Evolutionary conservation across 441 rosid species (phyloP), one percentile per base, ranked within the genome.

Genomic region (Pelargonium fulgidum): DNA sequence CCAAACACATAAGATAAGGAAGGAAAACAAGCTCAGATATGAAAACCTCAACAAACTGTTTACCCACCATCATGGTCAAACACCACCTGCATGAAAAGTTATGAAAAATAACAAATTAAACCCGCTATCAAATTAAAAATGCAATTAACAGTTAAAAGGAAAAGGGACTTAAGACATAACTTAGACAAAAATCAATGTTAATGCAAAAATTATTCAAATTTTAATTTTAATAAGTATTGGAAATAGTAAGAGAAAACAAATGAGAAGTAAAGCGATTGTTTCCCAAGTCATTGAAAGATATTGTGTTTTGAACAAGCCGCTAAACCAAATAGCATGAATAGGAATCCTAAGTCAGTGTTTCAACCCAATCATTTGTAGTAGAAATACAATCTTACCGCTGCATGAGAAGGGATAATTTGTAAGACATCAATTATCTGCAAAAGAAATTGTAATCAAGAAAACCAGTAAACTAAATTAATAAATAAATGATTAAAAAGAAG

Each of bases 31-130:
- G 50, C 67, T 59, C 42, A 61, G 17, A 26, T 29, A 44, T n/a
- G n/a, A 14, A 19, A 33, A 41, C 48, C 67, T 41, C 54, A 65
- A 69, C 33, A 62, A 22, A 75, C 0, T 59, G 36, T 14, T 62
- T 68, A 44, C 69, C 85, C 81, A 94, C 97, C 99, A 85, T 94
- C 97, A 83, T 94, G 93, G 85, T 92, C 99, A 75, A 94, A 94
- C 78, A 87, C 97, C 76, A 94, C 99, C 99, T 94, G 94, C 89
- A 80, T 33, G 58, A 16, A 70, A 75, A 79, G 67, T 75, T 73
- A 74, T 69, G 14, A 70, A 41, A 17, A 61, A 4, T 11, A 74
- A 48, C 14, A 11, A 24, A 12, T 70, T 64, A 36, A 59, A 74
- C 16, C 33, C 61, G 7, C 29, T 54, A 48, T 63, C 5, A 50